A percentile compares a stretch with the other conserved stretches of the same genome.
Evolutionary conservation across 148 eudicot species (phyloP).

Genomic region (Chenopodium suecicum): DNA sequence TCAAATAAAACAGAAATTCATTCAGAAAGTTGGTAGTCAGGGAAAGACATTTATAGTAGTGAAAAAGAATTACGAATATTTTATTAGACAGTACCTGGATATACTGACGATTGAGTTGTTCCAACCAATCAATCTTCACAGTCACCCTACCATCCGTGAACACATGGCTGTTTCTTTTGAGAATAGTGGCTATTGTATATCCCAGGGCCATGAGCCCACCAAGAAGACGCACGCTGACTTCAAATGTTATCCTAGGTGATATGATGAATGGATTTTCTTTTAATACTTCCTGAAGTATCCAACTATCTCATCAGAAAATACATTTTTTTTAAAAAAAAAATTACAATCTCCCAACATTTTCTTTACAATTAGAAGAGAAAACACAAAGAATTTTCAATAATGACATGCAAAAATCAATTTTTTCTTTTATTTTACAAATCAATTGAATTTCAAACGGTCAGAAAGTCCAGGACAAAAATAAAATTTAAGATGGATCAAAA

Average conservation of each 20-base stretch:
- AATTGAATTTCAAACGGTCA: not conserved
- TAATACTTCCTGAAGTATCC: conserved; percentile 78
- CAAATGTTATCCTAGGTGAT: conserved; percentile 96
- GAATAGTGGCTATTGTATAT: conserved; percentile 88
- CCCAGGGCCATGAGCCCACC: conserved; percentile 99
- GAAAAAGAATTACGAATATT: too few species aligned
- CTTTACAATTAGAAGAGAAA: not conserved
- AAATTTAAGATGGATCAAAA: not conserved
- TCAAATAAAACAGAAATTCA: too few species aligned
- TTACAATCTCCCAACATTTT: not conserved
- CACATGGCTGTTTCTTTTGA: conserved; percentile 86
- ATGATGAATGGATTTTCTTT: conserved; percentile 91
- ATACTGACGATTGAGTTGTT: conserved; percentile 79
- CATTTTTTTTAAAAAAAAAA: not conserved
- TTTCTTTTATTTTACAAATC: not conserved
- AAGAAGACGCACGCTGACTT: conserved; percentile 94
- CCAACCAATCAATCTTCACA: conserved; percentile 89
- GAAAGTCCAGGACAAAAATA: not conserved
- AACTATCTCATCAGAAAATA: conserved; percentile 21
- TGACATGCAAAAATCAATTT: not conserved
- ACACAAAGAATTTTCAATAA: not conserved
- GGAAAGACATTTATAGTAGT: not conserved
- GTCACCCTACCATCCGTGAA: conserved; percentile 75
- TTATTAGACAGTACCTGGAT: conserved; percentile 57
- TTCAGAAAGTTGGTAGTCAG: not conserved